Evolutionary conservation across 2,329 filamentous ascomycete genomes (phyloP), one percentile per base, ranked within the genome.

Genomic region (Penicillium hesseltinei): DNA sequence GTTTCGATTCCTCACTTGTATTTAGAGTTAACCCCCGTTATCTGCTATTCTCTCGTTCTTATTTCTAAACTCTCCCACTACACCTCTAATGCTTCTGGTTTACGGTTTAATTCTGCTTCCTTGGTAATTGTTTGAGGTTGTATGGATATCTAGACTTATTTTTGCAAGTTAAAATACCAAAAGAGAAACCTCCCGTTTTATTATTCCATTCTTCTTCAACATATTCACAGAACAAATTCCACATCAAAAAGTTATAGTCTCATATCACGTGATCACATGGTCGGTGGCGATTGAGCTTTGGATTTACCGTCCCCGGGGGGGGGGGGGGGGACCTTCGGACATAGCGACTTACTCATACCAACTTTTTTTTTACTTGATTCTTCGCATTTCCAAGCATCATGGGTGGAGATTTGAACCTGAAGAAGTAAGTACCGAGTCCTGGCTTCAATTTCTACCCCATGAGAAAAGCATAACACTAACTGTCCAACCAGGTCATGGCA

Each of bases 351-450:
- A 3, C 38, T 25, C 53, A 45, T 15, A 35, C 23, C 46, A 56
- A 15, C 13, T 9, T 51, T 44, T 43, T 43, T 43, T 35, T 36
- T 4, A 4, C 15, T 25, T 17, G 8, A 11, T 25, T 36, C 19
- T 25, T 36, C 21, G 5, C 9, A 25, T 36, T 21, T 27, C 9
- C 19, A 57, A 15, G 67, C 78, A 89, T 77, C 63, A 96, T 95
- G 89, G 92, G 92, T 80, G 92, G 92, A 72, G 92, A 97, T 82
- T 85, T 99, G 71, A 97, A 97, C 72, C 78, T 96, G 68, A 97
- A 97, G 78, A 91, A 92, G 78, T 90, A 59, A 61, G 68, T 58
- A 25, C 8, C 5, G 2, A 8, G 5, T 17, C 2, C 23, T 3
- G 7, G 9, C 9, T 29, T 19, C 11, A 25, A 10, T 2, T 38